Percentiles rank a stretch among this genome's conserved stretches.
Conservation (phyloP, 306 rosid genomes). For the Cucumis sativus region DNA sequence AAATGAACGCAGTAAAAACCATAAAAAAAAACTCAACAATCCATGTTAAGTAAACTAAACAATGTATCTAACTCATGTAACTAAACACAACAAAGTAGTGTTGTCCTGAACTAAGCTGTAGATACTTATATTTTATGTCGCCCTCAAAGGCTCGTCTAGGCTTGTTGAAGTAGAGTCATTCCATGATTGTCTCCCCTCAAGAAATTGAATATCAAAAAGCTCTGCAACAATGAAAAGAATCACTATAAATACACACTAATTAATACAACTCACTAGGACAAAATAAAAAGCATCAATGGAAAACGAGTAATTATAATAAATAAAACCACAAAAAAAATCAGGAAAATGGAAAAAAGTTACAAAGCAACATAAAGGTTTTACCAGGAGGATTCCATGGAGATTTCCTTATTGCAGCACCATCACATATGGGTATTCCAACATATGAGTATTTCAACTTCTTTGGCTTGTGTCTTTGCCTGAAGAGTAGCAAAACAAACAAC, state of each 20-base stretch:
- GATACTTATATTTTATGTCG: conserved; percentile 1
- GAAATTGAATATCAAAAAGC: conserved; percentile 74
- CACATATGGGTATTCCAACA: conserved; percentile 82
- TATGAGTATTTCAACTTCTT: conserved; percentile 22
- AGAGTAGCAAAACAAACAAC: conserved; percentile 70
- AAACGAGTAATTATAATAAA: neutral
- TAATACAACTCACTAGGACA: neutral
- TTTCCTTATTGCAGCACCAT: conserved; percentile 83
- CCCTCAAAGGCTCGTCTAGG: conserved; percentile 97
- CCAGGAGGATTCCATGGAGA: conserved; percentile 99
- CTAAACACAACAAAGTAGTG: no score
- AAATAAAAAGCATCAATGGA: neutral
- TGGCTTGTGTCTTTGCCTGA: conserved; percentile 73
- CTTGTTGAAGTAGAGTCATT: conserved; percentile 97
- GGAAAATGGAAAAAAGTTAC: neutral
- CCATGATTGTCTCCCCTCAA: conserved; percentile 78
- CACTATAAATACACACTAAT: neutral
- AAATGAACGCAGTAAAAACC: no score
- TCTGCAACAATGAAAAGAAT: conserved; percentile 28
- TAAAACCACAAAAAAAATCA: neutral
- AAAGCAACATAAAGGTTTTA: conserved; percentile 11
- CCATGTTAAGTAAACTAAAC: no score
- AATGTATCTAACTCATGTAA: no score
- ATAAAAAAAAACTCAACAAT: no score
- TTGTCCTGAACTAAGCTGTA: no score